A percentile compares a stretch with the other conserved stretches of the same genome.
Evolutionary conservation across 78 protist genomes (phyloP).

Genomic region (Capsaspora owczarzaki): DNA sequence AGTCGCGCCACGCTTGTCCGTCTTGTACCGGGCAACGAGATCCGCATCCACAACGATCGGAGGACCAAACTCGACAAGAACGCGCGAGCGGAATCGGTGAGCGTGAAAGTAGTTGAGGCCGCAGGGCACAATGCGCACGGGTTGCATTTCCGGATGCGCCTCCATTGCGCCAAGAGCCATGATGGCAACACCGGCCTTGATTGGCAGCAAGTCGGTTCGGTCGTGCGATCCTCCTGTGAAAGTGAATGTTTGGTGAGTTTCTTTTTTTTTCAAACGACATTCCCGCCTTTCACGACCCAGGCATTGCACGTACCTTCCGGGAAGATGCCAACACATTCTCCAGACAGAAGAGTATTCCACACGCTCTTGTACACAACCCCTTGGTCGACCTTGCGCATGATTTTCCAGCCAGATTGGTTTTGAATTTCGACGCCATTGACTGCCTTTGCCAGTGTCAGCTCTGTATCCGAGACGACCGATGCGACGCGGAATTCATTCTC

Average conservation of each 20-base stretch:
- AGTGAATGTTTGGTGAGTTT: neutral
- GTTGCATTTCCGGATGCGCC: neutral
- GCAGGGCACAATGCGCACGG: conserved; percentile 20
- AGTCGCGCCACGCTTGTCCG: neutral
- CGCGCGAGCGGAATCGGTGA: conserved; percentile 32
- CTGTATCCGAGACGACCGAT: neutral
- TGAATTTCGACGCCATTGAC: neutral
- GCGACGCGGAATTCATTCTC: neutral
- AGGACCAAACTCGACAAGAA: conserved; percentile 22
- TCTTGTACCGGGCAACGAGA: neutral
- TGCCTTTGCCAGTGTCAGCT: neutral
- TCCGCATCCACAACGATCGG: conserved; percentile 12
- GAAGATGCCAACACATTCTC: conserved; percentile 37
- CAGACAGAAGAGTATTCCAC: neutral
- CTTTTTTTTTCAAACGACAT: neutral
- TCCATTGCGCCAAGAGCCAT: conserved; percentile 39
- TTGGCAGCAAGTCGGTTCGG: conserved; percentile 19
- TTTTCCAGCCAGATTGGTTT: neutral
- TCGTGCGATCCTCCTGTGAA: conserved; percentile 34
- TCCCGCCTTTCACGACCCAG: neutral
- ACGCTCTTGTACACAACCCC: neutral
- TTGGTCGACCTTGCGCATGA: conserved; percentile 20
- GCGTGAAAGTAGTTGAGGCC: conserved; percentile 38
- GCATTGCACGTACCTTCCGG: conserved; percentile 27
- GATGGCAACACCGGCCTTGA: conserved; percentile 39